These are phyloP conservation scores for Nevesoporus exiguus DNA, from an alignment of 768 basidiomycete species.

Conservation along the genomic window DNA sequence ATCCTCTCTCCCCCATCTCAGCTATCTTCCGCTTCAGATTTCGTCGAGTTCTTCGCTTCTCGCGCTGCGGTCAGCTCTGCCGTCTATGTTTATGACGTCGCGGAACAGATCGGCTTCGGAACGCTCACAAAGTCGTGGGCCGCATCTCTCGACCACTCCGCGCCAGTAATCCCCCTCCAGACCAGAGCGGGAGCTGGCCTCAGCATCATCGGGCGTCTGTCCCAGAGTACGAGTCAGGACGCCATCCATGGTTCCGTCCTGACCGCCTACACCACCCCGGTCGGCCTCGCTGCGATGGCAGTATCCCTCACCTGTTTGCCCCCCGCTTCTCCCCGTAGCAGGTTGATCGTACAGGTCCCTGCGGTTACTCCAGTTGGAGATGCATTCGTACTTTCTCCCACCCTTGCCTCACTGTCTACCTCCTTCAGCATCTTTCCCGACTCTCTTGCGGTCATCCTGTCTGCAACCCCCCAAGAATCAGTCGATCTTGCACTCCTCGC, in stretches of 20 bases:
- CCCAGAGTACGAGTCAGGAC: conserved; percentile 74
- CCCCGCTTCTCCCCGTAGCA: conserved; percentile 52
- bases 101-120: conserved; percentile 82
- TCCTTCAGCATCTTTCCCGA: conserved; percentile 59
- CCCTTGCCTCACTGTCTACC: conserved; percentile 64
- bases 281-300: conserved; percentile 81
- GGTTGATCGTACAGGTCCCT: conserved; percentile 83
- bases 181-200: conserved; percentile 84
- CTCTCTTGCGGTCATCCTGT: conserved; percentile 70
- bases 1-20: conserved; percentile 5
- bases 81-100: conserved; percentile 80
- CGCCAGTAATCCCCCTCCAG: conserved; percentile 67
- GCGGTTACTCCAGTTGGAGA: conserved; percentile 64
- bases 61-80: conserved; percentile 53
- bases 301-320: conserved; percentile 75
- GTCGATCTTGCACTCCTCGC: conserved; percentile 72
- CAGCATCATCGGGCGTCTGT: conserved; percentile 72
- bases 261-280: conserved; percentile 79
- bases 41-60: conserved; percentile 69
- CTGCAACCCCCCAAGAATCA: conserved; percentile 80
- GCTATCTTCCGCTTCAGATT: conserved; percentile 48
- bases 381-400: conserved; percentile 69
- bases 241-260: conserved; percentile 55
- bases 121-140: conserved; percentile 66
- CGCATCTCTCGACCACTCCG: conserved; percentile 37